phyloP scores from a whole-genome alignment of 108 stramenopile species.

The Schizochytrium sp. region DNA sequence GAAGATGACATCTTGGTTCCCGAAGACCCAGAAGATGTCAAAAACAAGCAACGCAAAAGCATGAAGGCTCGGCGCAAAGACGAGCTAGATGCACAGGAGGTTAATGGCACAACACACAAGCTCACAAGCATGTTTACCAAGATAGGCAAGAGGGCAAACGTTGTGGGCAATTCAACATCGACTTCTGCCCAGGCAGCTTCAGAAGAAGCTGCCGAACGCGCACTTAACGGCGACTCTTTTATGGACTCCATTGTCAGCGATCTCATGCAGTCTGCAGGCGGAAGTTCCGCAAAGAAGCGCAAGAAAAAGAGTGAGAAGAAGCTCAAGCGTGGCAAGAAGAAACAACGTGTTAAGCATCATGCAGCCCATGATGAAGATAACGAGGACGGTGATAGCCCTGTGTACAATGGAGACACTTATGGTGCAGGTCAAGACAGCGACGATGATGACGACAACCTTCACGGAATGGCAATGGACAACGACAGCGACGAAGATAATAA shows the following conservation, averaged over 20 bases:
- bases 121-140: slow-evolving; percentile 17
- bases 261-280: slow-evolving; percentile 61
- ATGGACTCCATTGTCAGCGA: slow-evolving; percentile 70
- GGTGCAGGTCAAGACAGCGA: slow-evolving; percentile 62
- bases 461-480: neutral
- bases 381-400: neutral
- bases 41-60: neutral
- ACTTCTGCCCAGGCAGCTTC: slow-evolving; percentile 38
- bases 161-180: neutral
- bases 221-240: slow-evolving; percentile 59
- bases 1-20: slow-evolving; percentile 71
- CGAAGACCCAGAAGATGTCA: slow-evolving; percentile 47
- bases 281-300: neutral
- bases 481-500: neutral
- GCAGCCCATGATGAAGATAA: neutral
- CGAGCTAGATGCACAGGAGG: slow-evolving; percentile 1
- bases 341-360: neutral
- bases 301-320: slow-evolving; percentile 58
- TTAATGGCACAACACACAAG: slow-evolving; percentile 17
- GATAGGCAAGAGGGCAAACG: neutral
- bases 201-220: neutral
- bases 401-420: slow-evolving; percentile 42
- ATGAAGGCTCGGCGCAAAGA: neutral
- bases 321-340: slow-evolving; percentile 11
- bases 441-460: slow-evolving; percentile 11